Conservation (phyloP, 495 filamentous ascomycete species). For the Xylaria venustula region DNA sequence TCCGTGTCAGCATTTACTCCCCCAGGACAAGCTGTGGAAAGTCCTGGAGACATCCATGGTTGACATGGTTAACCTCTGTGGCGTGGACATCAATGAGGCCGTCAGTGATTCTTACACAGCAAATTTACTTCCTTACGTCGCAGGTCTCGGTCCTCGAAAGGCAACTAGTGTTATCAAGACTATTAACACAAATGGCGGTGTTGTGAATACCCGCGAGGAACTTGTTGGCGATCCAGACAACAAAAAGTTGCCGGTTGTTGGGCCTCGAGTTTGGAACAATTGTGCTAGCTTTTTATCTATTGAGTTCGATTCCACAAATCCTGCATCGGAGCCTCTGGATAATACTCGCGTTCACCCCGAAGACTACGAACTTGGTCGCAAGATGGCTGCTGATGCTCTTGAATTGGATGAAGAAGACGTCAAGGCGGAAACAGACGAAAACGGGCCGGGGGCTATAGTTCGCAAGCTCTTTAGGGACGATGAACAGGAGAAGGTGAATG, state of each 20-base stretch:
- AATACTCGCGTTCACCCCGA: conserved; percentile 96
- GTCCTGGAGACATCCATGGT: conserved; percentile 91
- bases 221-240: conserved; percentile 82
- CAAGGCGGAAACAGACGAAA: conserved; percentile 86
- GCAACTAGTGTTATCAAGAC: conserved; percentile 83
- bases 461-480: conserved; percentile 89
- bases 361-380: conserved; percentile 94
- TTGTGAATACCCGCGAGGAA: conserved; percentile 76
- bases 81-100: conserved; percentile 92
- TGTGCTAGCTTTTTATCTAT: conserved; percentile 93
- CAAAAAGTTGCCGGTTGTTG: conserved; percentile 74
- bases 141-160: conserved; percentile 91
- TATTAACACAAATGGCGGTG: conserved; percentile 83
- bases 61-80: conserved; percentile 95
- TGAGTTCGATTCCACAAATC: conserved; percentile 75
- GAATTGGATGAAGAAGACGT: conserved; percentile 97
- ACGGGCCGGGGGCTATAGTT: conserved; percentile 83
- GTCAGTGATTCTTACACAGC: conserved; percentile 74
- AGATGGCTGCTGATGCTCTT: conserved; percentile 96
- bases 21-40: conserved; percentile 79
- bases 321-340: conserved; percentile 85
- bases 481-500: conserved; percentile 90
- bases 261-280: conserved; percentile 89
- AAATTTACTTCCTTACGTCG: conserved; percentile 86
- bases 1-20: conserved; percentile 81